These are phyloP conservation scores for Pseudogymnoascus sp. DNA, from an alignment of 2,329 filamentous ascomycete species.

Conservation along the genomic window DNA sequence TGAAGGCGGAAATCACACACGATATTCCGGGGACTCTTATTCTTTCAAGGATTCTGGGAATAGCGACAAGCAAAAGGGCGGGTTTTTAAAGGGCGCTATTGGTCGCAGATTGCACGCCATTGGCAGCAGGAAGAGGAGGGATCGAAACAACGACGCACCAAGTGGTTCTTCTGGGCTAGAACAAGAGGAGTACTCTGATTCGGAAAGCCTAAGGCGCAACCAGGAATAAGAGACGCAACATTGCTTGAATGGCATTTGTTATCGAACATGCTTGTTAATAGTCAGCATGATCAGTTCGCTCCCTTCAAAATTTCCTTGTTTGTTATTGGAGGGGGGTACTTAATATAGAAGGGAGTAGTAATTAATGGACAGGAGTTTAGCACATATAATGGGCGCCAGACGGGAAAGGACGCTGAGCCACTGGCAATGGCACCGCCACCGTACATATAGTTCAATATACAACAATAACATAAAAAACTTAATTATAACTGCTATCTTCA, in stretches of 20 bases:
- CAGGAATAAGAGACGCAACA: background rate
- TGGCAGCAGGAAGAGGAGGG: constrained; percentile 7
- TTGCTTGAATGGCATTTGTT: background rate
- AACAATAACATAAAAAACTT: no score
- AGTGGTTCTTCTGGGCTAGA: background rate
- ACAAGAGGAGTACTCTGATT: background rate
- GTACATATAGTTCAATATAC: no score
- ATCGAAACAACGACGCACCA: background rate
- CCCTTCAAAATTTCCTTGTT: background rate
- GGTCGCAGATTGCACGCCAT: constrained; percentile 7
- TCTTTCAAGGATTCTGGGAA: background rate
- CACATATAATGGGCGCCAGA: background rate
- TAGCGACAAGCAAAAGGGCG: background rate
- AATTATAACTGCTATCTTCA: no score
- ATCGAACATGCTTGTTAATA: background rate
- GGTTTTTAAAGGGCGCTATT: constrained; percentile 8
- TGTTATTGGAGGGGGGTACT: background rate
- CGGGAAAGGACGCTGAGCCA: no score
- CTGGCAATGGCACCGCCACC: no score
- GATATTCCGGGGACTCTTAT: background rate
- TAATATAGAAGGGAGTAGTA: background rate
- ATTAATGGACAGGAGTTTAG: background rate
- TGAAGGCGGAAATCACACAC: background rate
- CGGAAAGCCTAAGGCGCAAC: background rate
- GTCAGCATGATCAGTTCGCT: background rate